Base-by-base conservation (phyloP, 768 basidiomycete genomes). In the Hygrophorus pudorinus region DNA sequence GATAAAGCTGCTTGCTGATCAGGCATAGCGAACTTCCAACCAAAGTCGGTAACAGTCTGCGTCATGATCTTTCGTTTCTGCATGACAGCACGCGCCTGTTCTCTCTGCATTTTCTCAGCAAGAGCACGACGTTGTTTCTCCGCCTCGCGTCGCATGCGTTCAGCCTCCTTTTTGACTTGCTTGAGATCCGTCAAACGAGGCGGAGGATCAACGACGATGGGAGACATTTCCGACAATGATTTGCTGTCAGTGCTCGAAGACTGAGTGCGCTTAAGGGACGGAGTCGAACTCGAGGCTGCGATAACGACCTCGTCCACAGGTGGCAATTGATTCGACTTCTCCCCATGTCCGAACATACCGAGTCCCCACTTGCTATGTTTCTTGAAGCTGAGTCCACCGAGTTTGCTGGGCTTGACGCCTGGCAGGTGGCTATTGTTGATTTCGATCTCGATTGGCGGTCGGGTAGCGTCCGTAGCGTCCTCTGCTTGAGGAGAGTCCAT, bases 1-100 rank as follows among this genome's bases (percentile, higher is more conserved):
- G 73, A 53, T 71, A 61, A 57, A 68, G 64, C 52, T 64, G 64
- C 47, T 73, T 66, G 52, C 69, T 62, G 48, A 60, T 70, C 8
- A 45, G 13, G 28, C 33, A 41, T 13, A 32, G 39, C 5, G 46
- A 20, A 20, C 14, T 42, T 33, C 83, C 82, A 86, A 54, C 83
- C 82, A 28, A 83, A 57, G 48, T 83, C 76, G 45, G 68, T 61
- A 13, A 58, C 71, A 52, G 78, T 73, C 56, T 76, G 76, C 54
- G 85, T 68, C 62, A 89, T 72, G 51, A 81, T 78, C 48, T 76
- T 81, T 51, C 88, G 83, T 67, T 93, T 94, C 56, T 81, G 76
- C 80, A 93, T 85, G 62, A 94, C 91, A 35, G 88, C 89, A 44
- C 91, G 78, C 13, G 91, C 87, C 61, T 91, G 85, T 55, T 96